phyloP scores from a whole-genome alignment of 257 asterid genomes.

The Solanum chiquidenum region DNA sequence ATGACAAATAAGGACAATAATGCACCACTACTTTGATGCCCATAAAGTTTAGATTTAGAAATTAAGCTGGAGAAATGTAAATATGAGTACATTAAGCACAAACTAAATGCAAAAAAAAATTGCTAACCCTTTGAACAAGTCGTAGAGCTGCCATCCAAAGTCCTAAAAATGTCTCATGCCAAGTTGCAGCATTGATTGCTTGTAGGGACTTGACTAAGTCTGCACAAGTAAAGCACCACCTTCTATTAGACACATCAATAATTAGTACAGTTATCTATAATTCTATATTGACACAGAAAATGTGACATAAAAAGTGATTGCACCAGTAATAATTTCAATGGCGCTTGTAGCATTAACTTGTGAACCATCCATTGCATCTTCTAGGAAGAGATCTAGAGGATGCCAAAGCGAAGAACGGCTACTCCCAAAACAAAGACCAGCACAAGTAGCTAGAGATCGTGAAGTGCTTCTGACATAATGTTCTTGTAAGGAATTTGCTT shows the following conservation, averaged over 20 bases:
- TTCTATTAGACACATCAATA: background rate
- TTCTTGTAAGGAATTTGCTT: slow-evolving; percentile 31
- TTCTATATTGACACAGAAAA: background rate
- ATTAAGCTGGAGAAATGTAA: background rate
- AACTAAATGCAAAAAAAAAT: background rate
- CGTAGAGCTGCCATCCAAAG: slow-evolving; percentile 98
- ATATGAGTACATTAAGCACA: background rate
- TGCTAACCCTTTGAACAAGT: slow-evolving; percentile 86
- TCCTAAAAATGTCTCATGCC: slow-evolving; percentile 86
- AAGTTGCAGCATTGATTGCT: slow-evolving; percentile 69
- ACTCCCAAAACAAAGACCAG: slow-evolving; percentile 61
- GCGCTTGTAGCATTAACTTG: slow-evolving; percentile 87
- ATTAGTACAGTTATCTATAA: background rate
- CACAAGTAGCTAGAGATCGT: slow-evolving; percentile 43
- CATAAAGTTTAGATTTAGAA: background rate
- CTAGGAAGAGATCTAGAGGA: slow-evolving; percentile 84
- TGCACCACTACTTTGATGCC: background rate
- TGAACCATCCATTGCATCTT: slow-evolving; percentile 92
- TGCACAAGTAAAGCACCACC: slow-evolving; percentile 20
- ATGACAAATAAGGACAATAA: background rate
- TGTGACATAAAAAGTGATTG: slow-evolving; percentile 7
- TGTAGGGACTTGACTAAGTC: slow-evolving; percentile 87
- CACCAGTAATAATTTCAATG: slow-evolving; percentile 79
- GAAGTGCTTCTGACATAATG: slow-evolving; percentile 30
- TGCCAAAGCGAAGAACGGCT: slow-evolving; percentile 86